Percentiles rank a stretch among this genome's conserved stretches.
Conservation (phyloP, 805 yeast genomes). For the Candida nemodendra region DNA sequence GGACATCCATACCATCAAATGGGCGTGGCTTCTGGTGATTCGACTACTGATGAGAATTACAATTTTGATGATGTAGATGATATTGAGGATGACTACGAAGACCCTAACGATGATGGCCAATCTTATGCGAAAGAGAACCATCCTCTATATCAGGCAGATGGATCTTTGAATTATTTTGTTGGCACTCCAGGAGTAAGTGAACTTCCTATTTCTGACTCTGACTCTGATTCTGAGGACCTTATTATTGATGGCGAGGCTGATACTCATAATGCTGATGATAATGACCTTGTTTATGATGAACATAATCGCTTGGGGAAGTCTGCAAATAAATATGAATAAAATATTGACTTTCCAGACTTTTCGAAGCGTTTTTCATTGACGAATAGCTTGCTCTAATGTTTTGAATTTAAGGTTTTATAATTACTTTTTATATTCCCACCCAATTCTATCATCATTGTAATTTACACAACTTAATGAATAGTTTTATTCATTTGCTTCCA, state of each 20-base stretch:
- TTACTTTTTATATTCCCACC: neutral
- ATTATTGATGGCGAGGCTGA: slow-evolving; percentile 20
- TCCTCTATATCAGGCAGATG: slow-evolving; percentile 56
- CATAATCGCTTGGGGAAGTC: slow-evolving; percentile 14
- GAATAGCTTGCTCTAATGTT: slow-evolving; percentile 4
- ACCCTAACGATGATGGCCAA: slow-evolving; percentile 80
- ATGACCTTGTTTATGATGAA: slow-evolving; percentile 20
- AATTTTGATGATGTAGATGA: slow-evolving; percentile 59
- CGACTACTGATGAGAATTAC: slow-evolving; percentile 58
- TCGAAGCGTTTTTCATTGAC: too few species aligned
- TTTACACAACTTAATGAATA: slow-evolving; percentile 4
- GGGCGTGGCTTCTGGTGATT: slow-evolving; percentile 46
- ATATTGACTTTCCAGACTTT: too few species aligned
- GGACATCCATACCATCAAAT: slow-evolving; percentile 37
- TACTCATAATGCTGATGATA: slow-evolving; percentile 20
- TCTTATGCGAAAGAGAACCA: slow-evolving; percentile 63
- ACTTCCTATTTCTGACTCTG: slow-evolving; percentile 22
- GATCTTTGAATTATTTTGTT: slow-evolving; percentile 27
- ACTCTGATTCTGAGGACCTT: slow-evolving; percentile 31
- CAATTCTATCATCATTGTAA: slow-evolving; percentile 3
- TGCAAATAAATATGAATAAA: slow-evolving; percentile 3
- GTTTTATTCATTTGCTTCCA: too few species aligned
- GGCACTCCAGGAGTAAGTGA: slow-evolving; percentile 19
- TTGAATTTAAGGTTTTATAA: slow-evolving; percentile 4
- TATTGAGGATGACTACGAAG: slow-evolving; percentile 68